These are phyloP conservation scores for Setomelanomma holmii DNA, from an alignment of 2,329 filamentous ascomycete genomes.

Conservation along the genomic window DNA sequence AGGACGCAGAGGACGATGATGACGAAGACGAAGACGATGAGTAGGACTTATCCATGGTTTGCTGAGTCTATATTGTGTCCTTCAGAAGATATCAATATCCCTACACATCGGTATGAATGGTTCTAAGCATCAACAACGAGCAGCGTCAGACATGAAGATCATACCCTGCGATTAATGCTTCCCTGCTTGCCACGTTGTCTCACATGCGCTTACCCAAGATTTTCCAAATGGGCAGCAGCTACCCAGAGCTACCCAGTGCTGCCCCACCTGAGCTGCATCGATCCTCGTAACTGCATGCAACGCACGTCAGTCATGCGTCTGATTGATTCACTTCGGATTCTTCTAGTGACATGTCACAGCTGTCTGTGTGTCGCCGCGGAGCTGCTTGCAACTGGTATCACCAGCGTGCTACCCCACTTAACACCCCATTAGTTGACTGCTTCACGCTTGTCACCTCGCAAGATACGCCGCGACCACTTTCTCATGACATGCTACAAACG, in stretches of 20 bases:
- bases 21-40: slow-evolving; percentile 29
- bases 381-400: not conserved
- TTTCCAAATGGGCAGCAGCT: too few relatives aligned
- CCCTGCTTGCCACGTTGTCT: not conserved
- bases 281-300: not conserved
- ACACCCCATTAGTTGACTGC: not conserved
- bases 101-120: too few relatives aligned
- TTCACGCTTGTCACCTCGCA: not conserved
- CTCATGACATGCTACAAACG: too few relatives aligned
- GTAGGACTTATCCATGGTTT: slow-evolving; percentile 9
- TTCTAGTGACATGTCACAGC: not conserved
- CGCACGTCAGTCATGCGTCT: slow-evolving; percentile 5
- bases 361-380: not conserved
- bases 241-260: too few relatives aligned
- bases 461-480: not conserved
- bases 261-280: too few relatives aligned
- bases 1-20: slow-evolving; percentile 33
- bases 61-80: not conserved
- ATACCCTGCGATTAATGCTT: too few relatives aligned
- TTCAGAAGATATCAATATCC: too few relatives aligned
- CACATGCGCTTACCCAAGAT: not conserved
- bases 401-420: slow-evolving; percentile 1
- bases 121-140: too few relatives aligned
- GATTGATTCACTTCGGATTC: not conserved
- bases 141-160: too few relatives aligned